Base-by-base conservation (phyloP, 495 filamentous ascomycete genomes). In the Echria macrotheca region DNA sequence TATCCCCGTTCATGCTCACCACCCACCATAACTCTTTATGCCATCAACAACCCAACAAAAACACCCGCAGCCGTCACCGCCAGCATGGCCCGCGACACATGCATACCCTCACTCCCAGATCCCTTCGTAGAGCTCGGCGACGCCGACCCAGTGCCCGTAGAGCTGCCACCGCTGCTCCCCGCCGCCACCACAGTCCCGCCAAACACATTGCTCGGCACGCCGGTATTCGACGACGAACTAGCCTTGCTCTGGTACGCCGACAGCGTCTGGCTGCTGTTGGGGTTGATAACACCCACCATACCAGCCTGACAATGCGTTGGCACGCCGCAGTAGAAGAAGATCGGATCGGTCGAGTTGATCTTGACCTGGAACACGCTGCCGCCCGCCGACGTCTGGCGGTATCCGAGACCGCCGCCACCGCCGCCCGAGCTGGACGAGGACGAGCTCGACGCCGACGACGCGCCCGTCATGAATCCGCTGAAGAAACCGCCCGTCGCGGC, bases 241-340 rank as follows among this genome's bases (percentile, higher is more conserved):
- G 44, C 44, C 24, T 44, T 31, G 28, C 15, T 35, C 31, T 36
- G 28, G 29, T 35, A 47, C 8, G 31, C 25, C n/a, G 3, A 28
- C 4, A 47, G 44, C 44, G 44, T 47, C 29, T 47, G 44, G 14
- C 10, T 8, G 17, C 4, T 19, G 12, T 63, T 9, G 70, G 54
- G 19, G 59, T 47, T 78, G 19, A 74, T 51, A 22, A 47, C 55
- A 15, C 46, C 45, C 6, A 61, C 22, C 47, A 52, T 63, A 86
- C 81, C 65, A 82, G 78, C 39, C 56, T 33, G 22, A 43, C 53
- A 55, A 35, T 55, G 53, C 7, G 11, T 21, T 19, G 17, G 28
- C 11, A 38, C 58, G 15, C 64, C 60, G 58, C 75, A 78, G 55
- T 78, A 80, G 51, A 68, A 69, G 68, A 71, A 76, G 42, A 77